Evolutionary conservation across 345 rosid species (phyloP).

Genomic region (Syzygium jambos): DNA sequence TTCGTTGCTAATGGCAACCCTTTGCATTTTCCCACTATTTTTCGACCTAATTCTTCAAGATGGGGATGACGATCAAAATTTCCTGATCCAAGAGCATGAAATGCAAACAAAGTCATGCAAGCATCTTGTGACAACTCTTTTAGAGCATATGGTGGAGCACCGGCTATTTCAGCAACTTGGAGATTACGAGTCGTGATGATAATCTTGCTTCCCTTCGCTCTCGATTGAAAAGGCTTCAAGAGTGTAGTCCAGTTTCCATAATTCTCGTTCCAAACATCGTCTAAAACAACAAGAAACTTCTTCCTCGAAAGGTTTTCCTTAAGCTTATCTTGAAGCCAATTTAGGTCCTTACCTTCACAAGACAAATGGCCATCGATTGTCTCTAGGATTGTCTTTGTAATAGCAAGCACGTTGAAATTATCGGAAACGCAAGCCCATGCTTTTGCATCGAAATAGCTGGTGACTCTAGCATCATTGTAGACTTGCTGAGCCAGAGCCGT

Average conservation of each 20-base stretch:
- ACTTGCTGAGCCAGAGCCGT: neutral
- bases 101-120: neutral
- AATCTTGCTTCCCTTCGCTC: neutral
- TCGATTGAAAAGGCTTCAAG: neutral
- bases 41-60: neutral
- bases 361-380: neutral
- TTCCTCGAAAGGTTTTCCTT: neutral
- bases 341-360: neutral
- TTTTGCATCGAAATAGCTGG: too few species aligned
- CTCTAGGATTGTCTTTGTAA: neutral
- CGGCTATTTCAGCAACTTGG: fast-evolving
- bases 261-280: neutral
- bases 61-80: fast-evolving
- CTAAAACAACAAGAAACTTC: neutral
- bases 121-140: fast-evolving
- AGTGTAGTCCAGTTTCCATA: neutral
- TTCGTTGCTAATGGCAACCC: neutral
- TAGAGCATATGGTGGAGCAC: fast-evolving
- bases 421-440: neutral
- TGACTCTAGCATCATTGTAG: neutral
- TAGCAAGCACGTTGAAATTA: neutral
- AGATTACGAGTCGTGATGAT: neutral
- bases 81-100: fast-evolving
- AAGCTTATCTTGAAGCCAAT: neutral
- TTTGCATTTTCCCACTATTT: neutral